Evolutionary conservation across 768 basidiomycete genomes (phyloP).

Genomic region (Kwoniella sp.): DNA sequence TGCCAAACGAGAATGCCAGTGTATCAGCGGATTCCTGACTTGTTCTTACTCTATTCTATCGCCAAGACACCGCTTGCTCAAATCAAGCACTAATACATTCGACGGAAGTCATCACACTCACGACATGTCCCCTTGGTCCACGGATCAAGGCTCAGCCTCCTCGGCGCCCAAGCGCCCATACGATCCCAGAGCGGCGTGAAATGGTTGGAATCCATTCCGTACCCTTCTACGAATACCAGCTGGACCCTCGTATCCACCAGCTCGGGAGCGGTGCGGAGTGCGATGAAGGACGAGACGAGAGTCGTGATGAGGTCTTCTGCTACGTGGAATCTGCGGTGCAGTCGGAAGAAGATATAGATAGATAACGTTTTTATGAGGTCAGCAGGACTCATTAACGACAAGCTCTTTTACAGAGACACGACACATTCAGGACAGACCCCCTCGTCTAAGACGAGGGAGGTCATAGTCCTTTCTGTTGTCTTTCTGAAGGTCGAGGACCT

Average conservation of each 20-base stretch:
- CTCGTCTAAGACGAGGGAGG: too few relatives aligned
- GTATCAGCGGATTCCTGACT: too few relatives aligned
- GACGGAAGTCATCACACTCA: constrained; percentile 19
- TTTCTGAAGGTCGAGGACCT: too few relatives aligned
- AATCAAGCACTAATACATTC: background rate
- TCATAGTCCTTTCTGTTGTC: too few relatives aligned
- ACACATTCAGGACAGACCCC: too few relatives aligned
- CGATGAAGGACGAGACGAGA: constrained; percentile 44
- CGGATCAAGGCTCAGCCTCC: constrained; percentile 46
- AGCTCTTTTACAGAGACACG: background rate
- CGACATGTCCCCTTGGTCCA: constrained; percentile 44
- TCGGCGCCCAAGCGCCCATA: constrained; percentile 49
- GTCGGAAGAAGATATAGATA: too few relatives aligned
- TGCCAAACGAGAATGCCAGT: constrained; percentile 13
- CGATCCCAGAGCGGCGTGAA: constrained; percentile 52
- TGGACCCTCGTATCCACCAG: constrained; percentile 36
- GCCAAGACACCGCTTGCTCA: too few relatives aligned
- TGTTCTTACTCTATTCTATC: too few relatives aligned
- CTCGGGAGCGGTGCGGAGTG: constrained; percentile 27
- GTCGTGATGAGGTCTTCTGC: constrained; percentile 54
- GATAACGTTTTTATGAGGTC: too few relatives aligned
- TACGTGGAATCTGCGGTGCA: constrained; percentile 43
- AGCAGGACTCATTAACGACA: background rate
- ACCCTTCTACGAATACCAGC: constrained; percentile 49
- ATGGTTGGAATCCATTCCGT: constrained; percentile 47